Percentiles rank a stretch among this genome's conserved stretches.
These are phyloP conservation scores for Phytophthora pluvialis DNA, from an alignment of 352 stramenopile species.

Conservation along the genomic window DNA sequence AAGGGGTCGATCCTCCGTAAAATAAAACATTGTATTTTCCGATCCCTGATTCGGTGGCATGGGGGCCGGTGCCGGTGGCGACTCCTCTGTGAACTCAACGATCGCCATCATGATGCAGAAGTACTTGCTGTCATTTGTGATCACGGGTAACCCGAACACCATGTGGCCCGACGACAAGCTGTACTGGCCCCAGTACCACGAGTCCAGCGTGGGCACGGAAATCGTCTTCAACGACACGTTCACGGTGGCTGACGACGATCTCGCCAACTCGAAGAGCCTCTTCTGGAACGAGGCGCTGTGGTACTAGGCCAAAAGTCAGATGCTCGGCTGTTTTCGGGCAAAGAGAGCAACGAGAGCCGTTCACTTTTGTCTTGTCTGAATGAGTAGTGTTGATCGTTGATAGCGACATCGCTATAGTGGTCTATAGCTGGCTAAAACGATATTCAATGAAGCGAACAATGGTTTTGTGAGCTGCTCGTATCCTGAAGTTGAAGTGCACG, in stretches of 20 bases:
- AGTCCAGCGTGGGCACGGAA: conserved; percentile 30
- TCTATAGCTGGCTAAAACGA: too few relatives aligned
- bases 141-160: conserved; percentile 36
- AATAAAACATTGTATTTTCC: too few relatives aligned
- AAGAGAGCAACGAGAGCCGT: not conserved
- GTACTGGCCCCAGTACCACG: conserved; percentile 39
- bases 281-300: conserved; percentile 44
- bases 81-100: conserved; percentile 29
- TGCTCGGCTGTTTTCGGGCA: too few relatives aligned
- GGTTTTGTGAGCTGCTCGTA: too few relatives aligned
- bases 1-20: too few relatives aligned
- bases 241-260: conserved; percentile 31
- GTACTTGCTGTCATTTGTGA: conserved; percentile 37
- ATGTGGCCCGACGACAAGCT: conserved; percentile 36
- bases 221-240: conserved; percentile 42
- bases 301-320: conserved; percentile 35
- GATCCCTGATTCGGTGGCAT: too few relatives aligned
- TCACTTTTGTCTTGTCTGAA: not conserved
- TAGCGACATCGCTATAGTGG: too few relatives aligned
- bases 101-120: conserved; percentile 37
- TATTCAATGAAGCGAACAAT: not conserved
- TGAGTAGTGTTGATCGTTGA: not conserved
- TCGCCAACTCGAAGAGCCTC: conserved; percentile 38
- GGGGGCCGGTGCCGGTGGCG: conserved; percentile 11
- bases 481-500: conserved; percentile 6